Percentiles rank a stretch among this genome's conserved stretches.
Conservation (phyloP, 805 yeast genomes). For the Kluyveromyces nonfermentans region DNA sequence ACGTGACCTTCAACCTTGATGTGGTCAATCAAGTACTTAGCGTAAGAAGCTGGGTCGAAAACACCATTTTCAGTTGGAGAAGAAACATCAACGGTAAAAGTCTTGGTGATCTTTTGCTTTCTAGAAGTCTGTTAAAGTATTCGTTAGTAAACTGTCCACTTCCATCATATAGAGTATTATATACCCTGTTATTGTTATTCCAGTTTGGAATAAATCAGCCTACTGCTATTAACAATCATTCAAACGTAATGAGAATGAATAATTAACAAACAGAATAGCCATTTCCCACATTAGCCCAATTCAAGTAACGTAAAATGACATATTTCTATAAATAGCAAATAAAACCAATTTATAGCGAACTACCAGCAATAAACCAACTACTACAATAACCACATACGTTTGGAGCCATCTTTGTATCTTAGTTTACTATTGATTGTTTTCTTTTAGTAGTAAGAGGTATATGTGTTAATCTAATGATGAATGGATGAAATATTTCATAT, state of each 20-base stretch:
- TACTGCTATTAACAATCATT: slow-evolving; percentile 35
- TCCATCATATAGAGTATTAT: background rate
- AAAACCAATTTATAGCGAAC: slow-evolving; percentile 2
- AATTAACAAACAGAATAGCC: slow-evolving; percentile 25
- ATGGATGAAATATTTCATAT: too few relatives aligned
- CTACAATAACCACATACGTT: slow-evolving; percentile 52
- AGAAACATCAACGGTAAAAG: slow-evolving; percentile 90
- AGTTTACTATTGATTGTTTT: background rate
- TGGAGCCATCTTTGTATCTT: slow-evolving; percentile 67
- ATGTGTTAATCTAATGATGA: too few relatives aligned
- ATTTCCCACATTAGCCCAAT: background rate
- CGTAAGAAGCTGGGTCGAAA: slow-evolving; percentile 95
- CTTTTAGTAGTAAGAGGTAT: too few relatives aligned
- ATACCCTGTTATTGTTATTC: background rate
- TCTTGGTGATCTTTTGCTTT: slow-evolving; percentile 75
- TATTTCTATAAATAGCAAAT: slow-evolving; percentile 1
- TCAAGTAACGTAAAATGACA: background rate
- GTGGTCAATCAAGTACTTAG: slow-evolving; percentile 97
- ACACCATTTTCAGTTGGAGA: slow-evolving; percentile 97
- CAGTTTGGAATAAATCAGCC: slow-evolving; percentile 13
- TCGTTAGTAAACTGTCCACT: slow-evolving; percentile 5
- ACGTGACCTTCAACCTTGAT: slow-evolving; percentile 96
- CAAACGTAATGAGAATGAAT: slow-evolving; percentile 13
- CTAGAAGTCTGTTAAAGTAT: slow-evolving; percentile 54
- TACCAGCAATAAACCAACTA: background rate